Conservation (phyloP, 495 filamentous ascomycete species). For the Rhypophila decipiens region DNA sequence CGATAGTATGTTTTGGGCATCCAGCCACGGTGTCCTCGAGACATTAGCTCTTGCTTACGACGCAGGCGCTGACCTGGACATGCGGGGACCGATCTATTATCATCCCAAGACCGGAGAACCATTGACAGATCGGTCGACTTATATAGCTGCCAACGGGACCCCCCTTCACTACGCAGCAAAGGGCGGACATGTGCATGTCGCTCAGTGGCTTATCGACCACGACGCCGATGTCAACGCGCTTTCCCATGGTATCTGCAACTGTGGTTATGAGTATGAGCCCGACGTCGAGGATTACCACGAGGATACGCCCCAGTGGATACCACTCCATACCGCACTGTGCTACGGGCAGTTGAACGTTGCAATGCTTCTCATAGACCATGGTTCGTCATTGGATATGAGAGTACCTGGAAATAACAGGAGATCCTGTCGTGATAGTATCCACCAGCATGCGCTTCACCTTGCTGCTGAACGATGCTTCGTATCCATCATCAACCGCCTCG, state of each 20-base stretch:
- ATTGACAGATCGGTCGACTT: background rate
- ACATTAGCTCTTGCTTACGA: constrained; percentile 20
- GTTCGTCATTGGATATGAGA: constrained; percentile 23
- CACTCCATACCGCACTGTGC: constrained; percentile 34
- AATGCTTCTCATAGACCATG: constrained; percentile 27
- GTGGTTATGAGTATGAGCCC: constrained; percentile 13
- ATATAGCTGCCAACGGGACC: background rate
- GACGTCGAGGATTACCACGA: constrained; percentile 6
- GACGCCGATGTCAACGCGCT: constrained; percentile 24
- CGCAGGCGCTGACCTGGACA: constrained; percentile 19
- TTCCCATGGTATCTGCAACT: constrained; percentile 24
- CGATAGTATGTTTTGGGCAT: constrained; percentile 20
- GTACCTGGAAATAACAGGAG: constrained; percentile 6
- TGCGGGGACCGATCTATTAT: constrained; percentile 9
- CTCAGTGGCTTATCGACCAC: constrained; percentile 25
- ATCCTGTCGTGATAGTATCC: background rate
- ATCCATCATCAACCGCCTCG: constrained; percentile 22
- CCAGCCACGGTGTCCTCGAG: constrained; percentile 17
- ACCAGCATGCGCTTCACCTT: constrained; percentile 21
- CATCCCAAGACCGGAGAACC: constrained; percentile 1
- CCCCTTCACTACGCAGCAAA: constrained; percentile 27
- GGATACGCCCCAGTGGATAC: constrained; percentile 22
- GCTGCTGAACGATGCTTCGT: constrained; percentile 20
- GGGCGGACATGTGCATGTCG: constrained; percentile 23
- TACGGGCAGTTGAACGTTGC: constrained; percentile 21